A percentile compares a stretch with the other conserved stretches of the same genome.
These are phyloP conservation scores for Suillus alpinus DNA, from an alignment of 768 basidiomycete genomes.

Conservation along the genomic window DNA sequence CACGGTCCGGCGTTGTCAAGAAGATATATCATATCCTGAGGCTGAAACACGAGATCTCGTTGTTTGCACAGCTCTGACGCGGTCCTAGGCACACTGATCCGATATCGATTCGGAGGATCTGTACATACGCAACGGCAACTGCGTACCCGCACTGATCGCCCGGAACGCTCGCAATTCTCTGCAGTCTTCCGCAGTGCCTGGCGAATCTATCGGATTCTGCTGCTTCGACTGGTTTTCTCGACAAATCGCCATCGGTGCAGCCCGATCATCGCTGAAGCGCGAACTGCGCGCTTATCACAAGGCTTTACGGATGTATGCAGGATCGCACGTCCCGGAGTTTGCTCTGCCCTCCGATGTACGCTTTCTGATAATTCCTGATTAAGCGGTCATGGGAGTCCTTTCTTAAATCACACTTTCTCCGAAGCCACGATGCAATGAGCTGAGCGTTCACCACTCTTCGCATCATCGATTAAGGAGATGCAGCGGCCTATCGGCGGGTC, in stretches of 20 bases:
- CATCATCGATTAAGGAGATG: background rate
- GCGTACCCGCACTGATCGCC: background rate
- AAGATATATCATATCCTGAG: background rate
- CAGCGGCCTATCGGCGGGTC: background rate
- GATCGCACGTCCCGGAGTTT: background rate
- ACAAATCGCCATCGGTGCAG: background rate
- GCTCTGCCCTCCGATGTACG: background rate
- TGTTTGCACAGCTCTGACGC: background rate
- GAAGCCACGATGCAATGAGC: background rate
- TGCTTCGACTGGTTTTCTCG: background rate
- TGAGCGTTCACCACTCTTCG: background rate
- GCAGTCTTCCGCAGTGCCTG: background rate
- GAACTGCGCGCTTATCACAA: background rate
- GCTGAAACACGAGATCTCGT: background rate
- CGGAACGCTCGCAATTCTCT: background rate
- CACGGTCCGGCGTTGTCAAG: background rate
- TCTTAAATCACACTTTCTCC: background rate
- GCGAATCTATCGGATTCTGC: background rate
- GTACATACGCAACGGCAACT: background rate
- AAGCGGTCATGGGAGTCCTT: background rate
- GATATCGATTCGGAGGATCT: background rate
- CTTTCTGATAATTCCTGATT: background rate
- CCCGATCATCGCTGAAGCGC: background rate
- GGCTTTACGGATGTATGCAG: background rate
- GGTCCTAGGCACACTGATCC: background rate